Percentiles rank a stretch among this genome's conserved stretches.
phyloP scores from a whole-genome alignment of 345 rosid genomes.

The Arabidopsis arenosa region DNA sequence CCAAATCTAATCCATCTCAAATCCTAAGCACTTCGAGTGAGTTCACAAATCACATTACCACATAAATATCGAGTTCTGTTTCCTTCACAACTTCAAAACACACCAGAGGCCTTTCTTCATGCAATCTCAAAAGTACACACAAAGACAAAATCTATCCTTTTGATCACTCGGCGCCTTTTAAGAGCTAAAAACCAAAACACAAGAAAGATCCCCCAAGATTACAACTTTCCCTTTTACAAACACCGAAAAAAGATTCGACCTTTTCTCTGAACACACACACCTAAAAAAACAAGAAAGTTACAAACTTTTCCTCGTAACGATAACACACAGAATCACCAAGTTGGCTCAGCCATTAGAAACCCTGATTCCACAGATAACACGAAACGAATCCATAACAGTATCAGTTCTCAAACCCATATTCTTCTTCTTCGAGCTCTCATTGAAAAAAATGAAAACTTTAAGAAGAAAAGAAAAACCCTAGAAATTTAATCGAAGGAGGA shows the following conservation, averaged over 20 bases:
- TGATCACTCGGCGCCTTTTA: conserved; percentile 42
- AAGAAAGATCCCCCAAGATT: conserved; percentile 54
- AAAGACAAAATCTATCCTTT: conserved; percentile 47
- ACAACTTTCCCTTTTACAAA: conserved; percentile 56
- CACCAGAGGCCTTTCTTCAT: conserved; percentile 27
- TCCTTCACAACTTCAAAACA: conserved; percentile 12
- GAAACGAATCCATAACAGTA: conserved; percentile 27
- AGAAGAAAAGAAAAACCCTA: conserved; percentile 11
- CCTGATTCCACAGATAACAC: conserved; percentile 39
- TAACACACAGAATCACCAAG: conserved; percentile 28
- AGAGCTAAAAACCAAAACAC: conserved; percentile 61
- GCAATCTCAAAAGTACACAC: conserved; percentile 51
- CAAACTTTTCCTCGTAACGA: conserved; percentile 38
- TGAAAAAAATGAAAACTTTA: conserved; percentile 7
- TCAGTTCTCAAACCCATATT: conserved; percentile 44
- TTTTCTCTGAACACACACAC: conserved; percentile 28
- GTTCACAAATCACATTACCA: conserved; percentile 33
- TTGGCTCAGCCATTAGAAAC: conserved; percentile 46
- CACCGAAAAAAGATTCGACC: conserved; percentile 58
- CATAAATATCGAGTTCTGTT: background rate
- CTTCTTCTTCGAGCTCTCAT: conserved; percentile 38
- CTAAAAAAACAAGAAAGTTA: conserved; percentile 35
- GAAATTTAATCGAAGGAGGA: conserved; percentile 27
- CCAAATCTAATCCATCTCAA: conserved; percentile 37
- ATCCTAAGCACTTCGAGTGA: conserved; percentile 6